Evolutionary conservation across 306 rosid genomes (phyloP).

Genomic region (Sicyos edulis): DNA sequence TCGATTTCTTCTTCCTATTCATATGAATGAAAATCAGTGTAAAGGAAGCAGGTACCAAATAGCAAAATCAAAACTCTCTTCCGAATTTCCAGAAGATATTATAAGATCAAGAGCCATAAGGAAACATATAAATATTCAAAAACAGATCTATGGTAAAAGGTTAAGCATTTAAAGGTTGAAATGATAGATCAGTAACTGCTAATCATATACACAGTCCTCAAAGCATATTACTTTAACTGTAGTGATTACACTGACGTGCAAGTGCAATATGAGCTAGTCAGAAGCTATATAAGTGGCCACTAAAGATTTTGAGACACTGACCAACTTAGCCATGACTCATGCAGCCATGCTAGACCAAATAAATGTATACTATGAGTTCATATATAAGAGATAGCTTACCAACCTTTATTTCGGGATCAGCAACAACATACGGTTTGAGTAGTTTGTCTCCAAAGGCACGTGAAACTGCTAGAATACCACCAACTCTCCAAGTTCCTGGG

Average conservation of each 20-base stretch:
- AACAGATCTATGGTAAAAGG: neutral
- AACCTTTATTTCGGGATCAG: slow-evolving; percentile 92
- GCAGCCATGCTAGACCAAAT: slow-evolving; percentile 1
- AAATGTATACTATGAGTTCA: neutral
- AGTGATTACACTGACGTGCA: neutral
- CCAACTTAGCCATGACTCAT: neutral
- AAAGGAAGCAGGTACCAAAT: neutral
- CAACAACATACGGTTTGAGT: slow-evolving; percentile 76
- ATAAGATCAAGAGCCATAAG: neutral
- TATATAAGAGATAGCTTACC: neutral
- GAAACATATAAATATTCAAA: neutral
- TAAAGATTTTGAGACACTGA: neutral
- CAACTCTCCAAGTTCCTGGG: slow-evolving; percentile 88
- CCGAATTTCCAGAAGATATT: neutral
- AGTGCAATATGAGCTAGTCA: neutral
- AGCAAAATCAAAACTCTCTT: slow-evolving; percentile 7
- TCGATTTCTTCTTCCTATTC: slow-evolving; percentile 70
- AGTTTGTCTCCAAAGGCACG: slow-evolving; percentile 90
- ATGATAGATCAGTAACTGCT: neutral
- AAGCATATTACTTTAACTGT: neutral
- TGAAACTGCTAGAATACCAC: slow-evolving; percentile 91
- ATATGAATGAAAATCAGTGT: neutral
- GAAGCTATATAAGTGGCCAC: neutral
- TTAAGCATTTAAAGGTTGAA: neutral
- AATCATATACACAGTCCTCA: neutral